A percentile compares a stretch with the other conserved stretches of the same genome.
These are phyloP conservation scores for Cystofilobasidium macerans DNA, from an alignment of 768 basidiomycete genomes.

Conservation along the genomic window DNA sequence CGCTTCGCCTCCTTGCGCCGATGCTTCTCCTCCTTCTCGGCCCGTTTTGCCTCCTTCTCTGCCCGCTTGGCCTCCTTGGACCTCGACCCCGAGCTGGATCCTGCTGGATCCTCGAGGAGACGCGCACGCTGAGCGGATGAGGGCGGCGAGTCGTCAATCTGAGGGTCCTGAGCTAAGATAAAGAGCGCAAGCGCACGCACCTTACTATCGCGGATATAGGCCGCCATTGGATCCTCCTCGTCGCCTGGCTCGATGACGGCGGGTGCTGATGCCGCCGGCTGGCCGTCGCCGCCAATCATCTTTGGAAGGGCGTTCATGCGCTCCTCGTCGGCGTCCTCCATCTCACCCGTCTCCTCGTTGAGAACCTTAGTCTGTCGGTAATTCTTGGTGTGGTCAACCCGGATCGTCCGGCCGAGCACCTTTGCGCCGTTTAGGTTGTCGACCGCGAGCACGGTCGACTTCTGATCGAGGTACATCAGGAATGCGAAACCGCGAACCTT, in stretches of 20 bases:
- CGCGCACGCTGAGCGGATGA: not conserved
- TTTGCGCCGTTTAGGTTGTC: constrained; percentile 96
- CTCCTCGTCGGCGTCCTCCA: constrained; percentile 71
- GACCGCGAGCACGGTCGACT: constrained; percentile 87
- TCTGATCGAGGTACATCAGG: constrained; percentile 98
- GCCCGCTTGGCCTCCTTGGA: constrained; percentile 31
- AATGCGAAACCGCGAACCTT: constrained; percentile 87
- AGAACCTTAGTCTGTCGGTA: constrained; percentile 82
- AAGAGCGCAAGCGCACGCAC: not conserved
- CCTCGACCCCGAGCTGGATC: constrained; percentile 52
- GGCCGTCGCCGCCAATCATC: constrained; percentile 48
- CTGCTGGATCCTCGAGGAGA: not conserved
- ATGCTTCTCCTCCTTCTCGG: constrained; percentile 8
- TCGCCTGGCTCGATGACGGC: constrained; percentile 41
- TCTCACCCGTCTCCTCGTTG: constrained; percentile 77
- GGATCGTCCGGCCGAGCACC: constrained; percentile 70
- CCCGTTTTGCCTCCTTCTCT: constrained; percentile 9
- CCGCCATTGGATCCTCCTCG: constrained; percentile 95
- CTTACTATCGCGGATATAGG: constrained; percentile 64
- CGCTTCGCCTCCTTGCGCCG: not conserved
- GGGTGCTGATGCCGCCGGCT: constrained; percentile 17
- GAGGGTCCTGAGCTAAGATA: constrained; percentile 31
- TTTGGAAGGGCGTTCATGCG: constrained; percentile 77
- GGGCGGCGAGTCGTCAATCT: not conserved
- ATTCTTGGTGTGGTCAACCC: constrained; percentile 54